phyloP scores from a whole-genome alignment of 257 asterid genomes.

The Scutellaria minor region DNA sequence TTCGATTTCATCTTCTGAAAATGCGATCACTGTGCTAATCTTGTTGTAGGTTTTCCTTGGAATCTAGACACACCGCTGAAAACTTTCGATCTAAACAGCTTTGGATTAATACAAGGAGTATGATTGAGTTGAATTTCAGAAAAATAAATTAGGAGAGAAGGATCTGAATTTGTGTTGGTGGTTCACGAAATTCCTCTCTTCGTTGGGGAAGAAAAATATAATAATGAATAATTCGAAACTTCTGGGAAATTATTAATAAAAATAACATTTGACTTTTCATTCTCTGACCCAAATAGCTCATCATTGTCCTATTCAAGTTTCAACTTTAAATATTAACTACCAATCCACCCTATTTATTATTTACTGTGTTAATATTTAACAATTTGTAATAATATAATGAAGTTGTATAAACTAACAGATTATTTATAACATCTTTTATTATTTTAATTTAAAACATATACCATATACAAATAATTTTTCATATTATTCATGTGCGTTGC shows the following conservation, averaged over 20 bases:
- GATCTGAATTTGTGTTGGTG: constrained; percentile 9
- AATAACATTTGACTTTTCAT: too few relatives aligned
- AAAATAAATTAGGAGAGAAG: constrained; percentile 1
- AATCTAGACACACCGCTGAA: neutral
- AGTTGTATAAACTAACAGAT: too few relatives aligned
- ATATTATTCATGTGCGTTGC: too few relatives aligned
- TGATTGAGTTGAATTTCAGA: neutral
- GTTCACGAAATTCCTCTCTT: neutral
- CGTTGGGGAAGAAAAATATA: neutral
- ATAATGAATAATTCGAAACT: neutral
- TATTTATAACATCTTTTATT: too few relatives aligned
- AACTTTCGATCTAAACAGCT: neutral
- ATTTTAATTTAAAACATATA: too few relatives aligned
- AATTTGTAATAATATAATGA: too few relatives aligned
- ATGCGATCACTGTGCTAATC: constrained; percentile 28
- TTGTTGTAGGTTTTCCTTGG: neutral
- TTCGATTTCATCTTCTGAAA: constrained; percentile 63
- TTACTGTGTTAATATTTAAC: too few relatives aligned
- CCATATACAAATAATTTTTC: too few relatives aligned
- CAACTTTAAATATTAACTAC: too few relatives aligned
- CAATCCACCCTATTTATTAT: too few relatives aligned
- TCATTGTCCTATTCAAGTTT: too few relatives aligned
- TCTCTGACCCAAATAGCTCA: too few relatives aligned
- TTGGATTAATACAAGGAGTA: neutral
- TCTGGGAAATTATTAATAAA: neutral